These are phyloP conservation scores for Salvia miltiorrhiza DNA, from an alignment of 257 asterid genomes.

Conservation along the genomic window DNA sequence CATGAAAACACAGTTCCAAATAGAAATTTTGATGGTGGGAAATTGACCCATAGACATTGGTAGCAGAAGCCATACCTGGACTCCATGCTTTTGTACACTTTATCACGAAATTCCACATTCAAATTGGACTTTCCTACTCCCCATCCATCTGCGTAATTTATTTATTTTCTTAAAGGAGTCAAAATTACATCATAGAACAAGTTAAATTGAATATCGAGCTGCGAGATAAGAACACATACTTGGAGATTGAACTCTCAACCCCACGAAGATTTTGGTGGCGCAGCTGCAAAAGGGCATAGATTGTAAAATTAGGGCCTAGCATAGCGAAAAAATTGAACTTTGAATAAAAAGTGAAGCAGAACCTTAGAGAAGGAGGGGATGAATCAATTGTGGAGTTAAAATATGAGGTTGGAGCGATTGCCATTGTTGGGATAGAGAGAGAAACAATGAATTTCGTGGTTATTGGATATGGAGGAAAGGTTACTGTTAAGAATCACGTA, in stretches of 20 bases:
- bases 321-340: background rate
- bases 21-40: background rate
- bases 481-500: background rate
- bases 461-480: background rate
- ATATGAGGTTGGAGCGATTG: constrained; percentile 16
- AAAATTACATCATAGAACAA: background rate
- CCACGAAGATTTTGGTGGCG: constrained; percentile 53
- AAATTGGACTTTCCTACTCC: constrained; percentile 49
- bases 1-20: constrained; percentile 10
- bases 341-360: background rate
- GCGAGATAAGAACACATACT: constrained; percentile 37
- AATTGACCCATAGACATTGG: constrained; percentile 1
- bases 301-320: background rate
- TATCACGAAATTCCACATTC: constrained; percentile 64
- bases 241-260: constrained; percentile 70
- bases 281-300: constrained; percentile 35
- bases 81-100: constrained; percentile 58
- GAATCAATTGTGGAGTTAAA: constrained; percentile 7
- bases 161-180: background rate
- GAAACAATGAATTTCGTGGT: background rate
- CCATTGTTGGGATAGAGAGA: constrained; percentile 15
- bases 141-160: constrained; percentile 49
- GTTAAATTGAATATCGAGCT: background rate
- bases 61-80: constrained; percentile 51
- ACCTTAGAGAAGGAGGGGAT: constrained; percentile 23